These are phyloP conservation scores for Hypoxylon sp. DNA, from an alignment of 2,329 filamentous ascomycete species.

Conservation along the genomic window DNA sequence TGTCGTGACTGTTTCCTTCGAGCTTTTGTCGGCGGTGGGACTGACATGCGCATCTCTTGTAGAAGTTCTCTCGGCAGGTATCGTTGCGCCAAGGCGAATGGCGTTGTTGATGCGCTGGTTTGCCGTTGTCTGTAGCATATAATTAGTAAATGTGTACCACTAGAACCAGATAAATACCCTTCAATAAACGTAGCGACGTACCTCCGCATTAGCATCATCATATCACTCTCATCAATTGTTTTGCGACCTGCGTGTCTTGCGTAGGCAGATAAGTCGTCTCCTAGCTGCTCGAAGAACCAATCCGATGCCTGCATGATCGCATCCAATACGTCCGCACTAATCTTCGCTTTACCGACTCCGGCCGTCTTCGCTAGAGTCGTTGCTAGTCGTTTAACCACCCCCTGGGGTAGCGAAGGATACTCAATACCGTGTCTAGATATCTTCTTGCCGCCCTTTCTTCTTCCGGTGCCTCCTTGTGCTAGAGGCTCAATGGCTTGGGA, in stretches of 20 bases:
- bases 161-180: conserved; percentile 27
- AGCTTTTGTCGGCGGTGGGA: conserved; percentile 67
- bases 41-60: conserved; percentile 83
- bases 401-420: conserved; percentile 80
- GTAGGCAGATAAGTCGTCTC: conserved; percentile 84
- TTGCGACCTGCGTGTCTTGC: conserved; percentile 86
- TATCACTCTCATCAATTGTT: conserved; percentile 88
- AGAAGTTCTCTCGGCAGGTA: conserved; percentile 86
- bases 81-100: conserved; percentile 88
- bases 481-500: conserved; percentile 34
- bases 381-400: conserved; percentile 81
- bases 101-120: conserved; percentile 77
- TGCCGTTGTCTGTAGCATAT: conserved; percentile 78
- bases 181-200: conserved; percentile 62
- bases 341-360: conserved; percentile 75
- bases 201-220: conserved; percentile 87
- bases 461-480: conserved; percentile 48
- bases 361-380: conserved; percentile 79
- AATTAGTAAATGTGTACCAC: conserved; percentile 44
- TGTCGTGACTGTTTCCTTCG: conserved; percentile 56
- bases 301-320: conserved; percentile 86
- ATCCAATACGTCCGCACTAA: conserved; percentile 80
- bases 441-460: conserved; percentile 64
- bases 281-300: conserved; percentile 92
- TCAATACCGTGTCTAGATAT: conserved; percentile 80